A percentile compares a stretch with the other conserved stretches of the same genome.
These are phyloP conservation scores for Colletotrichum navitas DNA, from an alignment of 2,329 filamentous ascomycete genomes.

Conservation along the genomic window DNA sequence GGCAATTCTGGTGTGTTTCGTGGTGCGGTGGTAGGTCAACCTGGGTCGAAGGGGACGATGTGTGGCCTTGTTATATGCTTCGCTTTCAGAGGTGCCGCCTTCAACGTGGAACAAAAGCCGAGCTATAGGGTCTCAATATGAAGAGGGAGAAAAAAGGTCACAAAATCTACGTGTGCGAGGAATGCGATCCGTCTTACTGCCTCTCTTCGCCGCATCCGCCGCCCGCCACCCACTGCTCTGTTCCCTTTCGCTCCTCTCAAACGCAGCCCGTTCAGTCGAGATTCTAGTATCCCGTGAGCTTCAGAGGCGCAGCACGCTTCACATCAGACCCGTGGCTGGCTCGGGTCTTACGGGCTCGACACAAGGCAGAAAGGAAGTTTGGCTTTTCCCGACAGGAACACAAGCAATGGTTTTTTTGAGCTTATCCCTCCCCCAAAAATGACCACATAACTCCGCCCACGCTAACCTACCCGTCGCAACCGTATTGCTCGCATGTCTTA, in stretches of 20 bases:
- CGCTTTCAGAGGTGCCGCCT: not conserved
- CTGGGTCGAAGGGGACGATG: not conserved
- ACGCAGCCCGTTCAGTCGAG: not conserved
- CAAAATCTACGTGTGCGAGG: not conserved
- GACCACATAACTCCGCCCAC: not conserved
- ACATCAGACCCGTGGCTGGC: not conserved
- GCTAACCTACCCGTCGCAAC: not conserved
- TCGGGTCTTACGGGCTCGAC: not conserved
- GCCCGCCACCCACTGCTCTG: too few relatives aligned
- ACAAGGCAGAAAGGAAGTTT: not conserved
- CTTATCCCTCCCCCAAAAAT: not conserved
- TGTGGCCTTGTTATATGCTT: not conserved
- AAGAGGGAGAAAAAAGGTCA: not conserved
- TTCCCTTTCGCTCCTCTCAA: not conserved
- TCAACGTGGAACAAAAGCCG: not conserved
- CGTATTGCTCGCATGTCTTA: slow-evolving; percentile 20
- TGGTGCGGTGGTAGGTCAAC: not conserved
- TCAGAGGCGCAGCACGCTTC: slow-evolving; percentile 1
- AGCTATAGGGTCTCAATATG: not conserved
- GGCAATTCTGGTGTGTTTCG: not conserved
- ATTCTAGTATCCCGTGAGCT: not conserved
- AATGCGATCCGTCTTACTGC: not conserved
- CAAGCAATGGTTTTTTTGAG: not conserved
- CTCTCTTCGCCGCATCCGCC: too few relatives aligned
- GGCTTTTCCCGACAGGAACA: not conserved